Conservation (phyloP, 1,284 basidiomycete species). For the Pyrrhoderma lamaoense region DNA sequence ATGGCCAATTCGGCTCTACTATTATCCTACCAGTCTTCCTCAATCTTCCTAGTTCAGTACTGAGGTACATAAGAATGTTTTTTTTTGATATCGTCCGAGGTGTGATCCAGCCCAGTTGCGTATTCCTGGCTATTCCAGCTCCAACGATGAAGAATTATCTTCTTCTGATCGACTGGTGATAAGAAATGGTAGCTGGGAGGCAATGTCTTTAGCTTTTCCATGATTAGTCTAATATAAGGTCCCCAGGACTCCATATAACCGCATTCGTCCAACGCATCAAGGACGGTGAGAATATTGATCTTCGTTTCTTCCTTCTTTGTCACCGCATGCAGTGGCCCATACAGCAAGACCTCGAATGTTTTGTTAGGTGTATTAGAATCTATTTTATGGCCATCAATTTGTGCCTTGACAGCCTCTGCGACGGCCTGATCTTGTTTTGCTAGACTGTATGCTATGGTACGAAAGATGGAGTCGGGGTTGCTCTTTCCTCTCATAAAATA, state of each 20-base stretch:
- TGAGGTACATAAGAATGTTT: too few species aligned
- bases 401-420: background rate
- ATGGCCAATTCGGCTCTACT: background rate
- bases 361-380: too few species aligned
- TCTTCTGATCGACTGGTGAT: too few species aligned
- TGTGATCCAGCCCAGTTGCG: too few species aligned
- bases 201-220: background rate
- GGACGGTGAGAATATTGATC: background rate
- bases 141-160: too few species aligned
- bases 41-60: too few species aligned
- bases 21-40: too few species aligned
- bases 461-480: constrained; percentile 15
- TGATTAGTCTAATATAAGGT: background rate
- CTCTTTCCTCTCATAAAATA: constrained; percentile 19
- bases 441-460: constrained; percentile 21
- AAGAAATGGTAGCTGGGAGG: constrained; percentile 1
- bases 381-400: too few species aligned
- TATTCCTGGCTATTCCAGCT: too few species aligned
- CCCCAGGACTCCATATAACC: background rate
- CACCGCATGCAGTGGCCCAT: background rate
- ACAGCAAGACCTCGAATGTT: background rate
- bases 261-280: constrained; percentile 9
- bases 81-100: too few species aligned
- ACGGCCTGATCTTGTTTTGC: background rate
- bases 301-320: background rate